Evolutionary conservation across 1,284 basidiomycete species (phyloP), one percentile per base, ranked within the genome.

Genomic region (Heterobasidion parviporum): DNA sequence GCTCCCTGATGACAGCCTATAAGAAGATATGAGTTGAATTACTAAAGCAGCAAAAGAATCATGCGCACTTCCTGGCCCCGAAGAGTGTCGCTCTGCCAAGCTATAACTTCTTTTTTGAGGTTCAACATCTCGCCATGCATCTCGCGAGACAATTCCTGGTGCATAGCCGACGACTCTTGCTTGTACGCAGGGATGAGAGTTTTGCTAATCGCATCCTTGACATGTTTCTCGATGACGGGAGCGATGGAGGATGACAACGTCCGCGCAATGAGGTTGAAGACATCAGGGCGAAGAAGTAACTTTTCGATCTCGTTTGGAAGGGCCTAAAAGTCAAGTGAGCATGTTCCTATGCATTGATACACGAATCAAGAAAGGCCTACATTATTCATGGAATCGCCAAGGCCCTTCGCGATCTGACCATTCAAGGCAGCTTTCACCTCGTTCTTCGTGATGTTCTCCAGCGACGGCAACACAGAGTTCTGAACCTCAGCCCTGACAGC

Each of bases 401-500:
- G 65, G 5, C 86, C 85, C 59, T 80, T 77, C 35, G 85, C 80
- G 56, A 93, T 80, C 64, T 92, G 87, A 56, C 83, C 84, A 64
- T 83, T 85, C 59, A 92, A 74, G 12, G 86, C 85, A 4, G 78
- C 70, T 68, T 83, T 87, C 54, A 92, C 84, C 70, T 92, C 89
- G 50, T 70, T 81, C 70, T 82, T 86, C 18, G 87, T 90, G 66
- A 92, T 89, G 57, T 74, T 82, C 68, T 89, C 86, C 32, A 93
- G 73, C 12, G 87, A 81, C 10, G 89, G 90, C 15, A 92, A 73
- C 12, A 93, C 88, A 0, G 87, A 89, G 63, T 78, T 83, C 65
- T 87, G 86, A 12, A 92, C 83, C 68, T 92, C 88, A 54, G 74
- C 76, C 73, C 89, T 90, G 63, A 93, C 85, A 8, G 89, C 89